Conservation (phyloP, 495 filamentous ascomycete species). For the Hypoxylon intermedium region DNA sequence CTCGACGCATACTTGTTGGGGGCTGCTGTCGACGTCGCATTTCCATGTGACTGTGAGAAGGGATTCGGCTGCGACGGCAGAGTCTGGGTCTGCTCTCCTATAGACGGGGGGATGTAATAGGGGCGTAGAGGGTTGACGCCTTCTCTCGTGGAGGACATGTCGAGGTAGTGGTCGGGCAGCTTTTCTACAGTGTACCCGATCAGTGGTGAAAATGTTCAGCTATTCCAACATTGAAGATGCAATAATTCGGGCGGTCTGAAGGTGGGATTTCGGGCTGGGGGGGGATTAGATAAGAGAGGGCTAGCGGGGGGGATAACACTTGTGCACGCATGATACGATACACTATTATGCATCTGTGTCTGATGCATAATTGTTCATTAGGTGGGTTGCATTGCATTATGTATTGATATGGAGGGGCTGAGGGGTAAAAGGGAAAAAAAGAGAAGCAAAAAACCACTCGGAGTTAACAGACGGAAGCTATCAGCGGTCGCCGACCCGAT, state of each 20-base stretch:
- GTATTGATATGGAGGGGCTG: conserved; percentile 8
- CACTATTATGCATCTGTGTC: no score
- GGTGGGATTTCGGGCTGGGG: not conserved
- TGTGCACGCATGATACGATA: not conserved
- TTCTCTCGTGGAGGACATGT: conserved; percentile 56
- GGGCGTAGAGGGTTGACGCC: conserved; percentile 89
- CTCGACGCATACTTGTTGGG: conserved; percentile 69
- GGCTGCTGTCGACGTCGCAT: conserved; percentile 57
- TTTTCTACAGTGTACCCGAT: conserved; percentile 4
- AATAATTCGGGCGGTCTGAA: conserved; percentile 4
- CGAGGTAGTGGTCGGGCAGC: conserved; percentile 17
- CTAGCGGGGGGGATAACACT: not conserved
- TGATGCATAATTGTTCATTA: no score
- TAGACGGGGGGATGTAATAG: conserved; percentile 89
- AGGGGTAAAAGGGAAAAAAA: conserved; percentile 13
- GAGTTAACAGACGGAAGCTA: conserved; percentile 3
- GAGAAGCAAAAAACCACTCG: not conserved
- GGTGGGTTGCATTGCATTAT: no score
- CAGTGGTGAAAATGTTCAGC: not conserved
- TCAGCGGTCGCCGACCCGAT: conserved; percentile 17
- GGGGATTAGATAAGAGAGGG: not conserved
- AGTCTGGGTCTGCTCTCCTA: conserved; percentile 62
- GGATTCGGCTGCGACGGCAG: conserved; percentile 52
- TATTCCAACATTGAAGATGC: conserved; percentile 6
- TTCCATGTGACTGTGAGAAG: conserved; percentile 51